Evolutionary conservation across 176 grass and related monocot species (phyloP), one percentile per base, ranked within the genome.

Genomic region (Musa schizocarpa): DNA sequence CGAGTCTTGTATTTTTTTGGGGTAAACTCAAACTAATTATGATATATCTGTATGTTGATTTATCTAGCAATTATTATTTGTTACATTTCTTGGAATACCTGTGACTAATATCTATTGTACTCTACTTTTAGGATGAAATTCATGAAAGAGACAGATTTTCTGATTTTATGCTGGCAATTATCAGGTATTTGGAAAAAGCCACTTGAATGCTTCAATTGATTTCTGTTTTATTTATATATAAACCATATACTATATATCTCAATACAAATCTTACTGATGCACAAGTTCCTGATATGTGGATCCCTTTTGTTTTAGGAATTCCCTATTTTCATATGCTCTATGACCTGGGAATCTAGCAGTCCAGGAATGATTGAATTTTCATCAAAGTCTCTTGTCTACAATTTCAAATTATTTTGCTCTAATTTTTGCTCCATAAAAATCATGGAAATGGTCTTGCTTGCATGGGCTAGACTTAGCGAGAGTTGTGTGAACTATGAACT

Each of bases 111-210:
- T 64, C 27, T 78, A 34, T 65, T 86, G 43, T 73, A 20, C 53
- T 20, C 78, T 14, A 3, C 21, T 82, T 69, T 71, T 82, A 98
- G 90, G 94, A 98, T 84, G 94, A 98, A 93, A 91, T 98, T 82
- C 94, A 98, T 77, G 94, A 98, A 86, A 90, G 94, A 82, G 94
- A 98, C 84, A 93, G 86, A 76, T 98, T 87, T 91, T 98, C 94
- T 56, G 94, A 98, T 91, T 98, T 98, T 79, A 91, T 89, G 80
- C 83, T 98, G 75, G 63, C 90, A 79, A 98, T 98, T 87, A 72
- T 98, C 81, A 98, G 94, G 94, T 98, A 91, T 77, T 66, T 83
- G 21, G 68, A 76, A 68, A 72, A 8, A 14, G 51, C 59, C 34
- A n/a, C 72, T 80, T 50, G 11, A 56, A 67, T 81, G 53, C 52